Evolutionary conservation across 257 asterid genomes (phyloP).

Genomic region (Primulina eburnea): DNA sequence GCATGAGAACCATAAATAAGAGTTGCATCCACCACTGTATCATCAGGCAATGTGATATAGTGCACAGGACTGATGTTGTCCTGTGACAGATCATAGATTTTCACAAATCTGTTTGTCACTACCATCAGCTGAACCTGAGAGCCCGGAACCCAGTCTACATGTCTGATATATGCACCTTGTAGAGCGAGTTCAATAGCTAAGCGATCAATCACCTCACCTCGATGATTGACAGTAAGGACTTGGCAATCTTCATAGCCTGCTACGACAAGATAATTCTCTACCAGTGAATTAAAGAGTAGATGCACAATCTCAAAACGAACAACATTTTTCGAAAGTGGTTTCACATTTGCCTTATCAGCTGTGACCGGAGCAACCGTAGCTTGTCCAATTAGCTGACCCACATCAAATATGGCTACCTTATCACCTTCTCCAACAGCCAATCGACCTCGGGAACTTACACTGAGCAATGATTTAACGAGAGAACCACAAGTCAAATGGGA

Average conservation of each 20-base stretch:
- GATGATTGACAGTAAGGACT: conserved; percentile 87
- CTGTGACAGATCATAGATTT: conserved; percentile 90
- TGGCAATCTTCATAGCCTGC: conserved; percentile 99
- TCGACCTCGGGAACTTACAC: conserved; percentile 87
- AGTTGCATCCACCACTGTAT: conserved; percentile 74
- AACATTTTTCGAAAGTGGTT: conserved; percentile 91
- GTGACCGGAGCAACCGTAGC: conserved; percentile 92
- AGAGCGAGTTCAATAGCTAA: conserved; percentile 93
- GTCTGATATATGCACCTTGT: conserved; percentile 95
- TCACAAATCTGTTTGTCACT: conserved; percentile 85
- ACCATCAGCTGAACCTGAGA: conserved; percentile 99
- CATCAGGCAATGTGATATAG: conserved; percentile 79
- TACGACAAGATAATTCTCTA: conserved; percentile 88
- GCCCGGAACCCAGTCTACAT: conserved; percentile 93
- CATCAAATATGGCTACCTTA: conserved; percentile 95
- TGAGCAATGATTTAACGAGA: conserved; percentile 86
- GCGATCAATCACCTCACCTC: conserved; percentile 98
- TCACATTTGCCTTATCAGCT: conserved; percentile 98
- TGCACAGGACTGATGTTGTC: conserved; percentile 95
- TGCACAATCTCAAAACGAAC: conserved; percentile 97
- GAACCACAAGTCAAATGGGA: conserved; percentile 91
- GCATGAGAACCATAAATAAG: conserved; percentile 76
- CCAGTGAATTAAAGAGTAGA: conserved; percentile 75
- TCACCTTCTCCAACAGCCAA: conserved; percentile 99
- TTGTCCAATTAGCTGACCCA: conserved; percentile 97